Conservation (phyloP, 345 rosid species). For the Nasturtium officinale region DNA sequence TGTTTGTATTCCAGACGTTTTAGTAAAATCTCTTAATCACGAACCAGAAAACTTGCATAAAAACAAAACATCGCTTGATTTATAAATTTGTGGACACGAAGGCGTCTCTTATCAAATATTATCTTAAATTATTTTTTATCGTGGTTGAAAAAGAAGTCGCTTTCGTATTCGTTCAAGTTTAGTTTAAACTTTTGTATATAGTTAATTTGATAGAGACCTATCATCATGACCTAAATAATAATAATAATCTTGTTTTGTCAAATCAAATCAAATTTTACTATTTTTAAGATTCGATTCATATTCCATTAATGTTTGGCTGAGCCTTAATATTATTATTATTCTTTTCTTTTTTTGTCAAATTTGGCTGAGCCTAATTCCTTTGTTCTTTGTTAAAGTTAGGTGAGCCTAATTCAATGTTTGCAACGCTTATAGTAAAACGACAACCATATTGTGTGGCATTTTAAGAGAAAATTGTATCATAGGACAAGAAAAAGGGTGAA, state of each 20-base stretch:
- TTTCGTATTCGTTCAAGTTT: neutral
- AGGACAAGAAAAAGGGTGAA: neutral
- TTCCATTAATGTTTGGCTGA: neutral
- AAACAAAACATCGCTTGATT: neutral
- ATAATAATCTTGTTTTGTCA: too few relatives aligned
- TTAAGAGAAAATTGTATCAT: constrained; percentile 8
- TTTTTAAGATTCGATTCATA: constrained; percentile 19
- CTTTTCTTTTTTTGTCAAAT: neutral
- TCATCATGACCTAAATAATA: neutral
- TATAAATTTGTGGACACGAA: constrained; percentile 8
- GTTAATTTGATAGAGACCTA: constrained; percentile 26
- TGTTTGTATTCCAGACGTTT: neutral
- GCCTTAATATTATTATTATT: too few relatives aligned
- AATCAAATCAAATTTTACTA: too few relatives aligned
- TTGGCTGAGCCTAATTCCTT: neutral
- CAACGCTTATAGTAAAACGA: constrained; percentile 8
- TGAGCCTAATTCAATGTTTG: constrained; percentile 22
- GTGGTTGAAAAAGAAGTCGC: neutral
- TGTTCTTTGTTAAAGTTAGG: neutral
- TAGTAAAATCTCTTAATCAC: constrained; percentile 3
- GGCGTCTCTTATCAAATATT: neutral
- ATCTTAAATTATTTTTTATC: neutral
- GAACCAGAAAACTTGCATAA: neutral
- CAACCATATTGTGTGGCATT: constrained; percentile 11
- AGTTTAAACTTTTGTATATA: constrained; percentile 1